Conservation (phyloP, 768 basidiomycete genomes). For the Trametes punicea region DNA sequence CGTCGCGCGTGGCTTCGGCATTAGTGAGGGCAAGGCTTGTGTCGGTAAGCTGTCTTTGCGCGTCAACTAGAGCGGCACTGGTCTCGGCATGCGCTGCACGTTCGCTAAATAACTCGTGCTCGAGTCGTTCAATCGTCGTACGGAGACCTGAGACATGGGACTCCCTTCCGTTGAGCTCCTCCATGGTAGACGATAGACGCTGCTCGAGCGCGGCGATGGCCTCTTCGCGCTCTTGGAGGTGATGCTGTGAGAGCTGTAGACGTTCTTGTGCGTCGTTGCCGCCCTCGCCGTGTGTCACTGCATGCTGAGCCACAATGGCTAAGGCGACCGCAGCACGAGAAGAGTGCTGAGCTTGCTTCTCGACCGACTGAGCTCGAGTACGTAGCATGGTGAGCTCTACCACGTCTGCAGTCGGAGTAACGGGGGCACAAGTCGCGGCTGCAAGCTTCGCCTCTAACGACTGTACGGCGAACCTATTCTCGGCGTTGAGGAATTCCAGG, state of each 20-base stretch:
- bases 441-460: conserved; percentile 52
- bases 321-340: conserved; percentile 11
- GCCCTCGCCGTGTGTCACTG: background rate
- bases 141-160: conserved; percentile 20
- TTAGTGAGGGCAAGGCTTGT: conserved; percentile 47
- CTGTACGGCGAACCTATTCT: conserved; percentile 62
- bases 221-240: conserved; percentile 1
- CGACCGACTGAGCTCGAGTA: background rate
- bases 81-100: conserved; percentile 23
- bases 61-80: conserved; percentile 35
- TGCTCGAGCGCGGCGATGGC: conserved; percentile 6
- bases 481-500: conserved; percentile 64
- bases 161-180: conserved; percentile 13
- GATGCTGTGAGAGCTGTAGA: background rate
- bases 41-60: conserved; percentile 44
- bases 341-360: conserved; percentile 9
- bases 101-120: conserved; percentile 21
- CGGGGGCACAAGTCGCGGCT: conserved; percentile 16
- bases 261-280: background rate
- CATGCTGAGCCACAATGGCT: conserved; percentile 17
- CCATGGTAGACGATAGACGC: conserved; percentile 7
- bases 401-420: conserved; percentile 3
- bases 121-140: conserved; percentile 15
- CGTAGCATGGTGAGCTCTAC: conserved; percentile 24
- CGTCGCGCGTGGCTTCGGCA: conserved; percentile 63